phyloP scores from a whole-genome alignment of 768 basidiomycete genomes.

The Clitopilus hobsonii region DNA sequence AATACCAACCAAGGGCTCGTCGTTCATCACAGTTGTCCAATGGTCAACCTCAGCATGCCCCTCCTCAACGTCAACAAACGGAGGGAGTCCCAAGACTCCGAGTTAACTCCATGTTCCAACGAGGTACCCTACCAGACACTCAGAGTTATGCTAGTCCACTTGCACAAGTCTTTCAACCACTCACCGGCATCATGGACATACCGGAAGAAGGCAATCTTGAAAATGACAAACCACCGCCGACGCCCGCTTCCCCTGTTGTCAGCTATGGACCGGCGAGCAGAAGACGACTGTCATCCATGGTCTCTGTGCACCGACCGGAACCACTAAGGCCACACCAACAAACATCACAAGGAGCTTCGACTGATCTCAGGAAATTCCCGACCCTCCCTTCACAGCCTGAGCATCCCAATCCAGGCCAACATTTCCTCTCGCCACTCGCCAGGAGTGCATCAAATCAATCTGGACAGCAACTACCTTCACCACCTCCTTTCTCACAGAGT shows the following conservation, averaged over 20 bases:
- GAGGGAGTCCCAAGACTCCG: conserved; percentile 30
- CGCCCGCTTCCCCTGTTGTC: conserved; percentile 19
- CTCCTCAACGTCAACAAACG: conserved; percentile 9
- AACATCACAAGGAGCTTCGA: conserved; percentile 13
- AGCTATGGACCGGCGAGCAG: conserved; percentile 43
- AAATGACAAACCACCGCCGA: conserved; percentile 9
- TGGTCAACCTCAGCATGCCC: not conserved
- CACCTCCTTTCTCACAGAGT: not conserved
- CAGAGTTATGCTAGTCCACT: conserved; percentile 56
- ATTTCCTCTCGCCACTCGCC: not conserved
- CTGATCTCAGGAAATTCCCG: conserved; percentile 19
- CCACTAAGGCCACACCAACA: conserved; percentile 8
- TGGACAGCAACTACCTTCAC: not conserved
- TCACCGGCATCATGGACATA: conserved; percentile 50
- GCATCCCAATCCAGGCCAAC: conserved; percentile 8
- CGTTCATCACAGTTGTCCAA: conserved; percentile 1
- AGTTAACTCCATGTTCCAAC: conserved; percentile 37
- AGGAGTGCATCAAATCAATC: not conserved
- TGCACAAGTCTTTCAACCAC: conserved; percentile 69
- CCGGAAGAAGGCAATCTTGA: conserved; percentile 19
- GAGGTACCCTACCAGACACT: conserved; percentile 28
- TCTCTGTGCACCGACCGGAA: not conserved
- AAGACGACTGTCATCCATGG: conserved; percentile 36
- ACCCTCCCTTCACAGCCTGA: conserved; percentile 10
- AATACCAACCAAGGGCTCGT: conserved; percentile 17